Base-by-base conservation (phyloP, 495 filamentous ascomycete genomes). In the Podospora bellae-mahoneyi region DNA sequence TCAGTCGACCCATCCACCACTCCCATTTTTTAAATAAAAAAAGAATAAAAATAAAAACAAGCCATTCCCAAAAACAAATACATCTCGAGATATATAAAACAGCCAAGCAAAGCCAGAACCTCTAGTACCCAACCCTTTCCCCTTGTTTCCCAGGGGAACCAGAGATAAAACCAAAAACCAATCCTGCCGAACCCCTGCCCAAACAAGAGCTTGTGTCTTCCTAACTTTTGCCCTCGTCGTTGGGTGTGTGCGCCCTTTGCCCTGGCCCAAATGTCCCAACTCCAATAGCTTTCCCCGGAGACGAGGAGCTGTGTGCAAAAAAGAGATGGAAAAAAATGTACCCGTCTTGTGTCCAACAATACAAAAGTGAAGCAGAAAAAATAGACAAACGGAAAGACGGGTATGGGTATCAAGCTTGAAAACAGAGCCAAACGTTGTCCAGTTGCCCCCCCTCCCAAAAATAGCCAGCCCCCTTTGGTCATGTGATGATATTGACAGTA, bases 341-440 rank as follows among this genome's bases (percentile, higher is more conserved):
- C 2, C 15, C 39, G 9, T 58, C 18, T 57, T 57, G 5, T n/a
- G 9, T 5, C 55, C 23, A 28, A 2, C 10, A 16, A 32, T 30
- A 32, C 15, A 27, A n/a, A 18, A n/a, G n/a, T 15, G 13, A 16
- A 15, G 16, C 30, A 1, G 19, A 62, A 44, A 34, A 15, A 16
- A 62, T 3, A 18, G 4, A 30, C 15, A 62, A 62, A 18, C 27
- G 7, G 10, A 39, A 19, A 10, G n/a, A 23, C 23, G 23, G 23
- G 23, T 23, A 23, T 44, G 18, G 18, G 10, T 16, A 30, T 32
- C 15, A 62, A 20, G 30, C 28, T n/a, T 16, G 9, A 10, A 48
- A 13, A 48, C 6, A 62, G 16, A 62, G 32, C 27, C 10, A 62
- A 62, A 62, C 13, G 60, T 2, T 62, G 30, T 62, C 60, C 28